Percentiles rank a stretch among this genome's conserved stretches.
These are phyloP conservation scores for Fraxinus excelsior DNA, from an alignment of 257 asterid genomes.

Conservation along the genomic window DNA sequence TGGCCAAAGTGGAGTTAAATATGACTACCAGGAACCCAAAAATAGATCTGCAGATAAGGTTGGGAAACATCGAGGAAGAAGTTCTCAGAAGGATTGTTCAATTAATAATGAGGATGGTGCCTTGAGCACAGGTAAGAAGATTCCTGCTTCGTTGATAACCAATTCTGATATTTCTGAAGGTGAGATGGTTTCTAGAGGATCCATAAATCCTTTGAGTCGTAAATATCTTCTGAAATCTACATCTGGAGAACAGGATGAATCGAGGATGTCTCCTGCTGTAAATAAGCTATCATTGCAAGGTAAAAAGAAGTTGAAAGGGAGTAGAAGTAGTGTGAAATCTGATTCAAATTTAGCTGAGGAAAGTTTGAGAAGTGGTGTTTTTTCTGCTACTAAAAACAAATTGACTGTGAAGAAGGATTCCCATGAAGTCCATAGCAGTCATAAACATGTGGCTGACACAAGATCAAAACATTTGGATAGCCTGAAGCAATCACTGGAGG, in stretches of 20 bases:
- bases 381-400: conserved; percentile 36
- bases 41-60: conserved; percentile 38
- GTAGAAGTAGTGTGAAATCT: conserved; percentile 46
- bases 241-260: conserved; percentile 38
- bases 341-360: conserved; percentile 34
- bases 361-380: conserved; percentile 37
- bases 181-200: conserved; percentile 38
- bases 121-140: conserved; percentile 31
- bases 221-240: conserved; percentile 34
- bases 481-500: conserved; percentile 35
- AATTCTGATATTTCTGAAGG: conserved; percentile 43
- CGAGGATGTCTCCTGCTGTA: conserved; percentile 27
- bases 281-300: conserved; percentile 44
- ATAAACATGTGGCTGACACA: conserved; percentile 24
- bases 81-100: conserved; percentile 37
- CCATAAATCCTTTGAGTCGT: conserved; percentile 21
- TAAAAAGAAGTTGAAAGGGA: conserved; percentile 48
- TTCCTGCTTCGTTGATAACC: conserved; percentile 30
- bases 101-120: conserved; percentile 35
- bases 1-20: conserved; percentile 35
- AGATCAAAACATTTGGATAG: conserved; percentile 35
- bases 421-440: conserved; percentile 23
- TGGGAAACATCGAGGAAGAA: conserved; percentile 29
- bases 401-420: conserved; percentile 47
- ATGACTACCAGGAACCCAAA: conserved; percentile 36